A percentile compares a stretch with the other conserved stretches of the same genome.
phyloP scores from a whole-genome alignment of 768 basidiomycete genomes.

The Termitomyces bulborhizus region DNA sequence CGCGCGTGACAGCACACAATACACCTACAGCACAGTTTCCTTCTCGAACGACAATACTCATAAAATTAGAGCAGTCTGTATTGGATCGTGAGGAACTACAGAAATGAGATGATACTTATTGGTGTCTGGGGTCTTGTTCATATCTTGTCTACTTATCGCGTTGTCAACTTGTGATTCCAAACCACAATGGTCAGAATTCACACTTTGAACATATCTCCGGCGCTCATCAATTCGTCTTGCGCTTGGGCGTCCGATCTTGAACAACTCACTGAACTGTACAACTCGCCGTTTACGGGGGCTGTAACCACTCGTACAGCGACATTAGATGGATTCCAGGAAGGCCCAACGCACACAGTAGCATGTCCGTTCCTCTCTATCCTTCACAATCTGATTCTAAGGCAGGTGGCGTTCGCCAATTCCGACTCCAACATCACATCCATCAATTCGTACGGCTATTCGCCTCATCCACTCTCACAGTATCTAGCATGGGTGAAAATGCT shows the following conservation, averaged over 20 bases:
- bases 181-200: constrained; percentile 51
- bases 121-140: constrained; percentile 15
- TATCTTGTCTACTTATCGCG: constrained; percentile 10
- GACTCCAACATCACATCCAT: constrained; percentile 49
- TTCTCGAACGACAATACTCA: constrained; percentile 89
- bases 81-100: constrained; percentile 91
- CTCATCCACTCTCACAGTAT: constrained; percentile 63
- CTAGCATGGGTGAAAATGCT: constrained; percentile 56
- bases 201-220: constrained; percentile 49
- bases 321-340: constrained; percentile 62
- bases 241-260: constrained; percentile 70
- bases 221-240: constrained; percentile 74
- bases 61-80: constrained; percentile 91
- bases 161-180: not conserved
- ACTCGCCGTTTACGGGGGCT: constrained; percentile 65
- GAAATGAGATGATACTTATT: constrained; percentile 30
- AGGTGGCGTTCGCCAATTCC: constrained; percentile 57
- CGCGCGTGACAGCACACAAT: constrained; percentile 92
- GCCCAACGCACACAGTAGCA: constrained; percentile 54
- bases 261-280: constrained; percentile 62
- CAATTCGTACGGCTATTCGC: constrained; percentile 88
- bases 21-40: constrained; percentile 81
- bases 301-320: constrained; percentile 80
- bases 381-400: not conserved
- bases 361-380: constrained; percentile 1